phyloP scores from a whole-genome alignment of 2,329 filamentous ascomycete genomes.

The Aspergillus calidoustus region DNA sequence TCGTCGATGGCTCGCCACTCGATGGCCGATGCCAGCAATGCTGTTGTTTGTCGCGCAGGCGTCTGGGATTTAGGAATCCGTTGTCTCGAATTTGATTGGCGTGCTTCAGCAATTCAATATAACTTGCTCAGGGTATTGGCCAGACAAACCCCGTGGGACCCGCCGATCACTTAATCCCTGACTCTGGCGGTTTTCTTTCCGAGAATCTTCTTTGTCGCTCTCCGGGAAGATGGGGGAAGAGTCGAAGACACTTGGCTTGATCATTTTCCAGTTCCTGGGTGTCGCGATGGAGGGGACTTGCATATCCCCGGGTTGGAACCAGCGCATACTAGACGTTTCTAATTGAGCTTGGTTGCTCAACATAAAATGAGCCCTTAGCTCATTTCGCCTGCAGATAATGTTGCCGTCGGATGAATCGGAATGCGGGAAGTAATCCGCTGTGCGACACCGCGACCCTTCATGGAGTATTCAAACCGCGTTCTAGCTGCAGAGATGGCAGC shows the following conservation, averaged over 20 bases:
- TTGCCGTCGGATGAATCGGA: neutral
- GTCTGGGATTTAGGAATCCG: neutral
- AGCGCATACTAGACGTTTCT: neutral
- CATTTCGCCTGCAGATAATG: neutral
- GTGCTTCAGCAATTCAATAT: neutral
- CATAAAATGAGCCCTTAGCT: neutral
- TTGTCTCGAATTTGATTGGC: neutral
- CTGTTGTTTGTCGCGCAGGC: neutral
- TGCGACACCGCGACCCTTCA: neutral
- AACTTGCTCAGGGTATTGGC: slow-evolving; percentile 1
- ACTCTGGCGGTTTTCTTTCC: slow-evolving; percentile 1
- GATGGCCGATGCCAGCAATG: neutral
- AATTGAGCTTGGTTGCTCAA: neutral
- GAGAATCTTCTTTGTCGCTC: neutral
- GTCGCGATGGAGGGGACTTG: neutral
- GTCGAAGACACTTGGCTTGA: neutral
- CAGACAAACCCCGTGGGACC: neutral
- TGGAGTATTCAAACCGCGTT: neutral
- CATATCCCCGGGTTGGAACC: neutral
- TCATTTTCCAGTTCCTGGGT: neutral
- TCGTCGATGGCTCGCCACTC: neutral
- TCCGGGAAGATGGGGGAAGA: neutral
- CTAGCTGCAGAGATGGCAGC: neutral
- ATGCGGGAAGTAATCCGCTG: neutral
- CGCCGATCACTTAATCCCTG: slow-evolving; percentile 8